A percentile compares a stretch with the other conserved stretches of the same genome.
Evolutionary conservation across 257 asterid species (phyloP).

Genomic region (Euphrasia confusa): DNA sequence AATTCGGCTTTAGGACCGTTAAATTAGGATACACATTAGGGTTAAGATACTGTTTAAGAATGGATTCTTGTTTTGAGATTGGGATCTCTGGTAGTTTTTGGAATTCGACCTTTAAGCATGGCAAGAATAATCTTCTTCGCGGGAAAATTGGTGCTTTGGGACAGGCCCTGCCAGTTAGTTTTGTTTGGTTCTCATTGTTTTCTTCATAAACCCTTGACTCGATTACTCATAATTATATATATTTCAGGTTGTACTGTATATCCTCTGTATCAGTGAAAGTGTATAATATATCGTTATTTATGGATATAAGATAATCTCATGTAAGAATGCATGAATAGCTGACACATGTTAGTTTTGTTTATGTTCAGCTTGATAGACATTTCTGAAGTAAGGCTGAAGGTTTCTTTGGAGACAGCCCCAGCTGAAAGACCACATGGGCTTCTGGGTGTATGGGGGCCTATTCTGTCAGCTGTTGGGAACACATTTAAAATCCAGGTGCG

Average conservation of each 20-base stretch:
- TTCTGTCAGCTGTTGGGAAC: constrained; percentile 94
- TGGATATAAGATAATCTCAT: constrained; percentile 17
- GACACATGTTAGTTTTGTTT: constrained; percentile 10
- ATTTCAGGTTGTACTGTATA: not conserved
- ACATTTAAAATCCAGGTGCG: constrained; percentile 90
- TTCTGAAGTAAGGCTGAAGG: constrained; percentile 83
- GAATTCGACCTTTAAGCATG: too few species aligned
- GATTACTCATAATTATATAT: too few species aligned
- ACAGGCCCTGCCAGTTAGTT: too few species aligned
- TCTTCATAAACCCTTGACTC: too few species aligned
- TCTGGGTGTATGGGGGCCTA: constrained; percentile 96
- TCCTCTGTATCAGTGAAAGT: not conserved
- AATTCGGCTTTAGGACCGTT: too few species aligned
- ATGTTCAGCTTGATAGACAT: constrained; percentile 85
- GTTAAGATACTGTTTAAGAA: too few species aligned
- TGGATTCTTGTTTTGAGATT: too few species aligned
- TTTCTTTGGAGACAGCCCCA: constrained; percentile 89
- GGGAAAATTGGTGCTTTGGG: too few species aligned
- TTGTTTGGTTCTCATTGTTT: too few species aligned
- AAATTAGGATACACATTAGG: too few species aligned
- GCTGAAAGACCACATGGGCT: constrained; percentile 90
- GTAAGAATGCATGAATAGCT: constrained; percentile 17
- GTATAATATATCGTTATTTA: constrained; percentile 2
- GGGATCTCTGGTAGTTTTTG: too few species aligned
- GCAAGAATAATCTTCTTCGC: too few species aligned